These are phyloP conservation scores for Aphanomyces stellatus DNA, from an alignment of 352 stramenopile genomes.

Conservation along the genomic window DNA sequence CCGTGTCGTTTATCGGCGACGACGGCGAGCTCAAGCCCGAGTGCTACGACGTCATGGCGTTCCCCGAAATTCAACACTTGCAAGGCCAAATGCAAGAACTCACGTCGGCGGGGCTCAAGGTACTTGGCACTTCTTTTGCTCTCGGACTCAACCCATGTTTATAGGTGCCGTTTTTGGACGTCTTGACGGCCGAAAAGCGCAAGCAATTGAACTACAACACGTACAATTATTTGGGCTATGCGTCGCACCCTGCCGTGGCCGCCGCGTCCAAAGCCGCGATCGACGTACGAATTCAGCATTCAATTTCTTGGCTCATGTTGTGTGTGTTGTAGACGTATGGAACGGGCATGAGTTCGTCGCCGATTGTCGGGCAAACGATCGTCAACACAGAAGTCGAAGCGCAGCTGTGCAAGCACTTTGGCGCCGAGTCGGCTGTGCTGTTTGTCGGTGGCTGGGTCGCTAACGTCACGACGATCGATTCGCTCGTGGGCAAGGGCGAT, in stretches of 20 bases:
- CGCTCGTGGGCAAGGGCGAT: slow-evolving; percentile 58
- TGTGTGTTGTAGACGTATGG: slow-evolving; percentile 33
- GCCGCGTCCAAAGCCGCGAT: slow-evolving; percentile 50
- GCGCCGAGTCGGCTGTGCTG: slow-evolving; percentile 42
- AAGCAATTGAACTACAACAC: slow-evolving; percentile 81
- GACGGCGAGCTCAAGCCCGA: slow-evolving; percentile 42
- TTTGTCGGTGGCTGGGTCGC: slow-evolving; percentile 69
- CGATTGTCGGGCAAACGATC: slow-evolving; percentile 66
- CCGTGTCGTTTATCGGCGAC: slow-evolving; percentile 38
- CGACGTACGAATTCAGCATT: slow-evolving; percentile 20
- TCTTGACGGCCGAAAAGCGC: slow-evolving; percentile 54
- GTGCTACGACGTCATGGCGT: slow-evolving; percentile 55
- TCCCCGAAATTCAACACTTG: slow-evolving; percentile 56
- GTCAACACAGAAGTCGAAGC: slow-evolving; percentile 63
- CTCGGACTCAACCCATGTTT: not conserved
- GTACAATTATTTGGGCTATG: slow-evolving; percentile 80
- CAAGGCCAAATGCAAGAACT: slow-evolving; percentile 69
- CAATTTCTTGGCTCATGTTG: not conserved
- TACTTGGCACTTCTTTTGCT: not conserved
- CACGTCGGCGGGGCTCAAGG: slow-evolving; percentile 44
- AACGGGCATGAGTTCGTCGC: slow-evolving; percentile 72
- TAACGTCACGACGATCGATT: slow-evolving; percentile 71
- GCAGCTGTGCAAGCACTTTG: slow-evolving; percentile 54
- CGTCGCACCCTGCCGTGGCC: slow-evolving; percentile 42
- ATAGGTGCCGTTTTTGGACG: slow-evolving; percentile 55